Conservation (phyloP, 768 basidiomycete genomes). For the Nidularia sp. region DNA sequence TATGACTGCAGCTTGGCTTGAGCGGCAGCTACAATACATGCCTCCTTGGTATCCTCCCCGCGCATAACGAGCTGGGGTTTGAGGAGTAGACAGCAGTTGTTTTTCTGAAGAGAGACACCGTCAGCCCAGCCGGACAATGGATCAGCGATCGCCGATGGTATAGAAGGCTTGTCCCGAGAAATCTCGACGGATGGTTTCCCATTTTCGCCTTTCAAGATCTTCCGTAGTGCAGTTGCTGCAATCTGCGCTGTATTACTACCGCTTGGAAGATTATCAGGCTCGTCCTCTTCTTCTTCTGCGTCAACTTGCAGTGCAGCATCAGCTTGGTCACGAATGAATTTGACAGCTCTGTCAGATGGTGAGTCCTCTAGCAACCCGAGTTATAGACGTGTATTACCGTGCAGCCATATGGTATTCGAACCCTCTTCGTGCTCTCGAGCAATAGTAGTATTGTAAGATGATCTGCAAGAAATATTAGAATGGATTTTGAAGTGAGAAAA, state of each 20-base stretch:
- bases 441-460: conserved; percentile 85
- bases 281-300: conserved; percentile 13
- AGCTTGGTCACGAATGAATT: conserved; percentile 85
- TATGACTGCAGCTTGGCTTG: conserved; percentile 78
- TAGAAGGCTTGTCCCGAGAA: conserved; percentile 19
- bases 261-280: conserved; percentile 21
- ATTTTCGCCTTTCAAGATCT: conserved; percentile 55
- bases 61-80: conserved; percentile 87
- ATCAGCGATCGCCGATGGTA: conserved; percentile 35
- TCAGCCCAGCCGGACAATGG: conserved; percentile 72
- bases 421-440: conserved; percentile 68
- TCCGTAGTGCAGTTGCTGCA: conserved; percentile 65
- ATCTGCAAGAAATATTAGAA: too few species aligned
- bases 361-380: too few species aligned
- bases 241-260: conserved; percentile 50
- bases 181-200: conserved; percentile 41
- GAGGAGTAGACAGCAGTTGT: conserved; percentile 80
- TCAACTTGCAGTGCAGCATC: conserved; percentile 34
- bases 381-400: too few species aligned
- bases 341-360: conserved; percentile 55
- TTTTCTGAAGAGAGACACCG: conserved; percentile 63
- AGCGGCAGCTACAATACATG: conserved; percentile 73
- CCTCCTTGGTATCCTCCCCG: conserved; percentile 48
- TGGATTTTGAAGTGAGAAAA: too few species aligned
- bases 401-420: conserved; percentile 89